phyloP scores from a whole-genome alignment of 1,284 basidiomycete species.

The Ceratobasidium sp. region DNA sequence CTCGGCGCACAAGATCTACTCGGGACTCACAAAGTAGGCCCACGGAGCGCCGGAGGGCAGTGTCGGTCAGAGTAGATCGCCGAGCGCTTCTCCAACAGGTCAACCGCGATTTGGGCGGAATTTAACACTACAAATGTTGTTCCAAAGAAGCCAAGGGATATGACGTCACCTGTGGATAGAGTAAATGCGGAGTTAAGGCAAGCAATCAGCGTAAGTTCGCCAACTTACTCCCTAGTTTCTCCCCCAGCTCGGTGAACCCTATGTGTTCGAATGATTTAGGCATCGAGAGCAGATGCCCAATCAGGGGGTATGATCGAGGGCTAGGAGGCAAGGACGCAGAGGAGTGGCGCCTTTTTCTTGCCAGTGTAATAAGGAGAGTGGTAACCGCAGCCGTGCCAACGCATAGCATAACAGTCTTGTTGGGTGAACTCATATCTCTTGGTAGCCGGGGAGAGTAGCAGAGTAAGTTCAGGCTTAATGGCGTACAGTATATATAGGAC shows the following conservation, averaged over 20 bases:
- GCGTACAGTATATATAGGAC: too few species aligned
- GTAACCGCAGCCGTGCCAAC: background rate
- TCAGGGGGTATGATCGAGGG: slow-evolving; percentile 35
- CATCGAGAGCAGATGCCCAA: slow-evolving; percentile 43
- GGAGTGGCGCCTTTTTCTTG: background rate
- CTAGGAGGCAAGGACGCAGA: slow-evolving; percentile 12
- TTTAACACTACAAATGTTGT: slow-evolving; percentile 39
- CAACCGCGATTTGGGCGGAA: background rate
- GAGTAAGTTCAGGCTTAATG: too few species aligned
- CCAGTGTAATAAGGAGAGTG: background rate
- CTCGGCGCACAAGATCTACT: too few species aligned
- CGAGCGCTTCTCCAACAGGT: slow-evolving; percentile 39
- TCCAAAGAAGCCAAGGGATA: slow-evolving; percentile 20
- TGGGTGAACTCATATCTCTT: background rate
- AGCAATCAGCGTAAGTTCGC: background rate
- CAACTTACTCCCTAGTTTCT: slow-evolving; percentile 25
- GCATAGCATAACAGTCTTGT: background rate
- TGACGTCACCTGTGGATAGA: slow-evolving; percentile 14
- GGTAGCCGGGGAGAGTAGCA: background rate
- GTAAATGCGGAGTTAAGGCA: background rate
- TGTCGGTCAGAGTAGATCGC: slow-evolving; percentile 30
- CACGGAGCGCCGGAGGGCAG: background rate
- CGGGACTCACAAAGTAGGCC: slow-evolving; percentile 17
- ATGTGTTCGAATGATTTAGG: slow-evolving; percentile 25
- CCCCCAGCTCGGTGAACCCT: slow-evolving; percentile 25